These are phyloP conservation scores for Irpex sp. DNA, from an alignment of 1,284 basidiomycete genomes.

Conservation along the genomic window DNA sequence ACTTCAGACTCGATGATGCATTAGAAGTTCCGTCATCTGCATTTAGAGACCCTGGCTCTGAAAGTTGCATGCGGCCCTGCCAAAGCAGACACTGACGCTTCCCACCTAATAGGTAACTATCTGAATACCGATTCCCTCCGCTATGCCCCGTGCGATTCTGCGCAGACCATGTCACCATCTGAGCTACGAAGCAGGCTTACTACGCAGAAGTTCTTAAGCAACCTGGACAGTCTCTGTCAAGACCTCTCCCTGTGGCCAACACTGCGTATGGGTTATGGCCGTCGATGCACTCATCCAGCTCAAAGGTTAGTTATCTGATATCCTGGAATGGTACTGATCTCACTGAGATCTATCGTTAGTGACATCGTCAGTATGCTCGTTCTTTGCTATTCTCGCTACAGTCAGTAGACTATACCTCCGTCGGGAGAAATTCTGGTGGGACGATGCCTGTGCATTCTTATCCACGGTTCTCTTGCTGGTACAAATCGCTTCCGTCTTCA, in stretches of 20 bases:
- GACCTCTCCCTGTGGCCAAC: not conserved
- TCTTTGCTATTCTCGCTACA: constrained; percentile 34
- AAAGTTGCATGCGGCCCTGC: too few relatives aligned
- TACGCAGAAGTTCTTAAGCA: not conserved
- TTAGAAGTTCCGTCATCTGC: not conserved
- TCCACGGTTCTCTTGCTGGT: constrained; percentile 19
- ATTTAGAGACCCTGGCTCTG: too few relatives aligned
- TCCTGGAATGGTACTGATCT: not conserved
- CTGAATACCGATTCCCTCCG: too few relatives aligned
- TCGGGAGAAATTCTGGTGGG: constrained; percentile 32
- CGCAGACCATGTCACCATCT: not conserved
- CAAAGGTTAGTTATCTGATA: constrained; percentile 17
- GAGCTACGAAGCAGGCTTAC: not conserved
- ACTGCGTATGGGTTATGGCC: not conserved
- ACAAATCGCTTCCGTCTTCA: constrained; percentile 8
- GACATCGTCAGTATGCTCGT: constrained; percentile 29
- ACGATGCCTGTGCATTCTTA: constrained; percentile 31
- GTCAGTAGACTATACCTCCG: constrained; percentile 32
- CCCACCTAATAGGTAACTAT: too few relatives aligned
- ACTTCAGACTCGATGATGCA: not conserved
- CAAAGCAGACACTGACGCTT: too few relatives aligned
- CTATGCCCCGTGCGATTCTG: not conserved
- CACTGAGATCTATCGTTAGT: constrained; percentile 20
- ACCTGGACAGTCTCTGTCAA: not conserved
- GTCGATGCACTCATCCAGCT: constrained; percentile 23